Conservation (phyloP, 495 filamentous ascomycete genomes). For the Aspergillus taichungensis region DNA sequence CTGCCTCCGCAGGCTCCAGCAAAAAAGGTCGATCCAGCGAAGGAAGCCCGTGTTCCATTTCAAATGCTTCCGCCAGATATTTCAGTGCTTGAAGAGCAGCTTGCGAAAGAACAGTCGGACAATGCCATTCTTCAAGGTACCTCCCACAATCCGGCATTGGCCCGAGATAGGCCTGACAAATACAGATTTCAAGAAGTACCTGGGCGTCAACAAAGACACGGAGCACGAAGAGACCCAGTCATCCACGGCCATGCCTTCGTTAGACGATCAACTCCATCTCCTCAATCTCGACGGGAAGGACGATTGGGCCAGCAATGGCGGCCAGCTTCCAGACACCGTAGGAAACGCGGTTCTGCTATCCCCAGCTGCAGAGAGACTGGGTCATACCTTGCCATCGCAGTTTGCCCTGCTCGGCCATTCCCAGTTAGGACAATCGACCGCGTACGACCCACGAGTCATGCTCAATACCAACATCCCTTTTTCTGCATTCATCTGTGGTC, state of each 20-base stretch:
- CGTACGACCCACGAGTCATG: constrained; percentile 11
- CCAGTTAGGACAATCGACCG: not conserved
- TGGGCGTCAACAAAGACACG: constrained; percentile 1
- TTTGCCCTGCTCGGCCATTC: constrained; percentile 15
- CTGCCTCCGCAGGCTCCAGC: no score
- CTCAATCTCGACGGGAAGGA: constrained; percentile 5
- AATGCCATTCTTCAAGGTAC: constrained; percentile 4
- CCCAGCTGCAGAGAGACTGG: constrained; percentile 4
- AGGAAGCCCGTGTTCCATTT: not conserved
- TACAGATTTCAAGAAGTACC: constrained; percentile 13
- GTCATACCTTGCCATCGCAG: constrained; percentile 13
- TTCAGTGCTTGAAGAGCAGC: not conserved
- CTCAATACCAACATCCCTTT: constrained; percentile 58
- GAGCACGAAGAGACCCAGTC: no score
- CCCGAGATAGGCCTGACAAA: not conserved
- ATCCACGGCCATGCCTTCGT: not conserved
- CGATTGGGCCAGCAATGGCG: not conserved
- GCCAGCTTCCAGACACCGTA: not conserved
- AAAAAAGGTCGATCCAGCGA: not conserved
- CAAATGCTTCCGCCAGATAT: not conserved
- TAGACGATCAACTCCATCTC: constrained; percentile 10
- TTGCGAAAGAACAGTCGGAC: not conserved
- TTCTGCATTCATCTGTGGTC: constrained; percentile 66
- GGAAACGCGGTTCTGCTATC: constrained; percentile 13
- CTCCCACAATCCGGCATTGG: not conserved